Percentiles rank a stretch among this genome's conserved stretches.
Conservation (phyloP, 805 yeast species). For the Grigorovia transvaalensis region DNA sequence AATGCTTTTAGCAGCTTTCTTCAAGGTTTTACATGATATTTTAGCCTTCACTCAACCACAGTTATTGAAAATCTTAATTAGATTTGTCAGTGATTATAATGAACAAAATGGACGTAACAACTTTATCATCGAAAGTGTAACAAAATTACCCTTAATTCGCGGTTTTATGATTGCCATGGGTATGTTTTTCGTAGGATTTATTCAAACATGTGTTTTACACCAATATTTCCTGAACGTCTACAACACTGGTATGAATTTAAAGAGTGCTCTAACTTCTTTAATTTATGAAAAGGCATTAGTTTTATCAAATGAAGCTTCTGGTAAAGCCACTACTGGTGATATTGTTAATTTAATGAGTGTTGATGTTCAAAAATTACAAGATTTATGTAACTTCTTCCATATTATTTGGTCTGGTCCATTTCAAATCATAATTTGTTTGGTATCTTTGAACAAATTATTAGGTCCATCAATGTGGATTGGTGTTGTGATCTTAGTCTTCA, state of each 20-base stretch:
- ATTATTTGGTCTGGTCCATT: constrained; percentile 90
- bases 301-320: constrained; percentile 62
- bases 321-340: constrained; percentile 75
- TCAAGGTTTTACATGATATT: constrained; percentile 66
- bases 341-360: constrained; percentile 92
- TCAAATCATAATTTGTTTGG: constrained; percentile 67
- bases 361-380: constrained; percentile 83
- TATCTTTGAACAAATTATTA: constrained; percentile 57
- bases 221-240: constrained; percentile 70
- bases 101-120: constrained; percentile 19
- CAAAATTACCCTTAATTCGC: constrained; percentile 43
- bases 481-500: constrained; percentile 61
- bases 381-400: constrained; percentile 65
- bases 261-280: constrained; percentile 55
- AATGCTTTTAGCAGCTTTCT: constrained; percentile 60
- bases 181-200: constrained; percentile 67
- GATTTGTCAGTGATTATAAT: constrained; percentile 41
- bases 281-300: constrained; percentile 60
- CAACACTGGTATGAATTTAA: constrained; percentile 68
- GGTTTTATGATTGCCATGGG: constrained; percentile 67
- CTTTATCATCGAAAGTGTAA: not conserved
- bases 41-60: constrained; percentile 86
- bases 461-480: constrained; percentile 98
- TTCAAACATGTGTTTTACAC: constrained; percentile 68
- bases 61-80: constrained; percentile 54